Base-by-base conservation (phyloP, 768 basidiomycete species). In the Porphyrellus cyaneotinctus region DNA sequence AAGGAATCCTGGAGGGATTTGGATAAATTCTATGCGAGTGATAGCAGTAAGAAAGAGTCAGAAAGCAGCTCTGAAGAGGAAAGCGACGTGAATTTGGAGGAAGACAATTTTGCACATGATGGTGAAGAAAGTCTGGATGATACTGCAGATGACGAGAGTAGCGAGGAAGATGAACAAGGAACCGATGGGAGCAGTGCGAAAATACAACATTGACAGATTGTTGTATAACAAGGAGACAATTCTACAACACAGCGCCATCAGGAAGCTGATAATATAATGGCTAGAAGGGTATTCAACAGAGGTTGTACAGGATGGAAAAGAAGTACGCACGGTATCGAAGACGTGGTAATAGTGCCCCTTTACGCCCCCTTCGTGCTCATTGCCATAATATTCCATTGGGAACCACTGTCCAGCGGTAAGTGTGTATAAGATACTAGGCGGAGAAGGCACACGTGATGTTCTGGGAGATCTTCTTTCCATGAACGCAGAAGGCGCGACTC, bases 301-400 rank as follows among this genome's bases (percentile, higher is more conserved):
- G 18, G 38, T 46, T 54, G 32, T 12, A 38, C 37, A 24, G 18
- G 18, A 18, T 28, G 8, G 18, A 43, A 47, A 43, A 9, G 2
- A 17, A 15, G 14, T 41, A 68, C 83, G 58, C 58, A 87, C 85
- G 43, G 85, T 85, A 32, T 78, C 68, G 63, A 88, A 89, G 14
- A 90, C 88, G 71, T 90, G 87, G 60, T 91, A 90, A 55, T 73
- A 82, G 63, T 90, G 88, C 0, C 85, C 84, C 56, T 84, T 79
- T 35, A 81, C 79, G 1, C 87, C 87, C 15, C 81, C 82, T 22
- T 69, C 56, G 35, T 70, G 59, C 36, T 76, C 71, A 53, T 78
- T 72, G 0, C 80, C 83, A 57, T 83, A 84, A 62, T 87, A 91
- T 52, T 77, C 78, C 76, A 81, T 75, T 2, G 87, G 84, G 75